Evolutionary conservation across 1,139 yeast species (phyloP).

Genomic region (Pichia norvegensis): DNA sequence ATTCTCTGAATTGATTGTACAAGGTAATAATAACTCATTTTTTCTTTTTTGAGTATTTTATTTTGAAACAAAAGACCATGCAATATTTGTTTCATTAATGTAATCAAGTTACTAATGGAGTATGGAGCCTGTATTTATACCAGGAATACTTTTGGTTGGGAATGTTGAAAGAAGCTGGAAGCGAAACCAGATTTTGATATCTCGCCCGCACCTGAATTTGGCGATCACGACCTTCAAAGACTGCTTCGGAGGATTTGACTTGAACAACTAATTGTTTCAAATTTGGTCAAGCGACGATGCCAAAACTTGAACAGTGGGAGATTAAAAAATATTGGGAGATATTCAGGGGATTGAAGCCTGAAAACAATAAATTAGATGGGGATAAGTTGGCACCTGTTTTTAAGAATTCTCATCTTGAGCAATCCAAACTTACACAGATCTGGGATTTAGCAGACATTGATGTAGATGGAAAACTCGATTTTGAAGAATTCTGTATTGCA

Average conservation of each 20-base stretch:
- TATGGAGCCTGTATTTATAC: no score
- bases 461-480: slow-evolving; percentile 82
- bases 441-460: slow-evolving; percentile 96
- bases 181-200: not conserved
- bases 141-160: no score
- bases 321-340: slow-evolving; percentile 96
- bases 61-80: no score
- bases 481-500: slow-evolving; percentile 95
- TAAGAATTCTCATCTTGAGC: slow-evolving; percentile 78
- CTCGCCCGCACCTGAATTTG: not conserved
- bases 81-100: no score
- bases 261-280: not conserved
- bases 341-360: slow-evolving; percentile 81
- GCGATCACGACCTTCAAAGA: no score
- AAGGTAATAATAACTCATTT: no score
- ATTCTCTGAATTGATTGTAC: no score
- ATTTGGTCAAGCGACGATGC: slow-evolving; percentile 23
- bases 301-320: slow-evolving; percentile 85
- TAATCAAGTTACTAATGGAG: no score
- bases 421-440: slow-evolving; percentile 65
- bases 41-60: no score
- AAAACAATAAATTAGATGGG: slow-evolving; percentile 68
- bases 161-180: no score
- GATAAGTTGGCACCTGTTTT: slow-evolving; percentile 81
- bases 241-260: not conserved